Percentiles rank a stretch among this genome's conserved stretches.
Evolutionary conservation across 2,329 filamentous ascomycete genomes (phyloP).

Genomic region (Scedosporium minutisporum): DNA sequence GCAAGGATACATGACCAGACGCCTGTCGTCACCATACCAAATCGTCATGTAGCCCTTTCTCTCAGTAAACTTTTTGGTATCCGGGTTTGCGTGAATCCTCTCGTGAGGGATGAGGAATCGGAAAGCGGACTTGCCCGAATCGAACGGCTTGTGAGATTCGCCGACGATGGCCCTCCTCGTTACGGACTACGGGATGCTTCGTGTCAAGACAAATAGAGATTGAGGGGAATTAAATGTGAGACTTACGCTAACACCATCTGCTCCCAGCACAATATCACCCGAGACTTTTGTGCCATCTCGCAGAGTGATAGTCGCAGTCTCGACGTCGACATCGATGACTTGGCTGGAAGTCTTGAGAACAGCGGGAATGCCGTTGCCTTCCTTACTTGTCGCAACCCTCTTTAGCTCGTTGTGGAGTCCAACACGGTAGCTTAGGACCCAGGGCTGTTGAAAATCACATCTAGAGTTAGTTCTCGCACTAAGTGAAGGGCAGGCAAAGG

Average conservation of each 20-base stretch:
- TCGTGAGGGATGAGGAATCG: constrained; percentile 38
- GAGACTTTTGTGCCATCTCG: constrained; percentile 30
- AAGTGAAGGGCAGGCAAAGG: neutral
- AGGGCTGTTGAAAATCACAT: constrained; percentile 12
- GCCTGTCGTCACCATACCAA: constrained; percentile 30
- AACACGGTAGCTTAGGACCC: constrained; percentile 43
- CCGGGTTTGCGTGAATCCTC: constrained; percentile 19
- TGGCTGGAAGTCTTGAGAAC: constrained; percentile 28
- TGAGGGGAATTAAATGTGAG: constrained; percentile 10
- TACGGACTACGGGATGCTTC: constrained; percentile 11
- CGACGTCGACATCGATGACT: constrained; percentile 32
- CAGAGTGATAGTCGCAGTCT: constrained; percentile 30
- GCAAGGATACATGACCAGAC: constrained; percentile 39
- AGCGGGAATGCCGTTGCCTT: constrained; percentile 25
- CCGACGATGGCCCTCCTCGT: constrained; percentile 15
- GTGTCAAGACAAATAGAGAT: neutral
- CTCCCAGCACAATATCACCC: constrained; percentile 43
- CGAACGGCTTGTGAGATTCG: constrained; percentile 21
- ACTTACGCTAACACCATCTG: constrained; percentile 41
- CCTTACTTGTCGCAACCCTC: constrained; percentile 24
- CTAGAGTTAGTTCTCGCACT: too few relatives aligned
- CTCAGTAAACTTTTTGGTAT: constrained; percentile 10
- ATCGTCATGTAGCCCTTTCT: constrained; percentile 8
- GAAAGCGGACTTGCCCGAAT: constrained; percentile 45
- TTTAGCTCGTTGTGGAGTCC: constrained; percentile 41